These are phyloP conservation scores for Calonectria ilicicola DNA, from an alignment of 2,329 filamentous ascomycete genomes.

Conservation along the genomic window DNA sequence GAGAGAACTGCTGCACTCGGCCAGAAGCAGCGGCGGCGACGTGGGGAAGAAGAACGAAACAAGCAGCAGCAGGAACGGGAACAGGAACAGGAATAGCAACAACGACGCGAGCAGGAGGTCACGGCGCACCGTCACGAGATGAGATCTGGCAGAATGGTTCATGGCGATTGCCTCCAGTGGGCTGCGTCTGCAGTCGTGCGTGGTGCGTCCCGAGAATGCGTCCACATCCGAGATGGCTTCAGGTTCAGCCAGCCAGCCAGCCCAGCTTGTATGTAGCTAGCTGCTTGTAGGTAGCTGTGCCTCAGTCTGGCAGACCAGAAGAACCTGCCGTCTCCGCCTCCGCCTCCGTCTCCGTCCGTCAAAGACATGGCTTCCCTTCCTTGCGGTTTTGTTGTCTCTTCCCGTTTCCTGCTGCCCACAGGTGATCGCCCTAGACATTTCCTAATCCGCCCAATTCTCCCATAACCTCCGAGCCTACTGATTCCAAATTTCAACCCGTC, in stretches of 20 bases:
- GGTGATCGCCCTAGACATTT: conserved; percentile 14
- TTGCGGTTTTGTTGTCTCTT: conserved; percentile 10
- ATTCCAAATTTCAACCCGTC: background rate
- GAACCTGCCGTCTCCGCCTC: background rate
- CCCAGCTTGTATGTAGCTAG: too few species aligned
- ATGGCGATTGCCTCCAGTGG: background rate
- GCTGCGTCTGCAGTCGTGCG: too few species aligned
- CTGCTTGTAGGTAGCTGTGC: background rate
- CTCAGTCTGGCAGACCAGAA: conserved; percentile 4
- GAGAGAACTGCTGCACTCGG: background rate
- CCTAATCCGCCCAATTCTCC: conserved; percentile 18
- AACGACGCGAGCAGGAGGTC: too few species aligned
- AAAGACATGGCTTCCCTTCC: conserved; percentile 16
- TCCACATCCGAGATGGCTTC: background rate
- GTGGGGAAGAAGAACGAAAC: background rate
- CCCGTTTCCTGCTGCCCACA: background rate
- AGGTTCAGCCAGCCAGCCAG: too few species aligned
- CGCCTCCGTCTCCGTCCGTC: too few species aligned
- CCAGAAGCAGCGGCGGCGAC: background rate
- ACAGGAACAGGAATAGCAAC: background rate
- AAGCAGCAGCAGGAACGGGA: background rate
- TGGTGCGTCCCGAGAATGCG: too few species aligned
- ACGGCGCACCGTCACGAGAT: background rate
- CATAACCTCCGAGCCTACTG: background rate
- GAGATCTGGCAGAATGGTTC: conserved; percentile 7